These are phyloP conservation scores for Sporisorium graminicola DNA, from an alignment of 1,284 basidiomycete genomes.

Conservation along the genomic window DNA sequence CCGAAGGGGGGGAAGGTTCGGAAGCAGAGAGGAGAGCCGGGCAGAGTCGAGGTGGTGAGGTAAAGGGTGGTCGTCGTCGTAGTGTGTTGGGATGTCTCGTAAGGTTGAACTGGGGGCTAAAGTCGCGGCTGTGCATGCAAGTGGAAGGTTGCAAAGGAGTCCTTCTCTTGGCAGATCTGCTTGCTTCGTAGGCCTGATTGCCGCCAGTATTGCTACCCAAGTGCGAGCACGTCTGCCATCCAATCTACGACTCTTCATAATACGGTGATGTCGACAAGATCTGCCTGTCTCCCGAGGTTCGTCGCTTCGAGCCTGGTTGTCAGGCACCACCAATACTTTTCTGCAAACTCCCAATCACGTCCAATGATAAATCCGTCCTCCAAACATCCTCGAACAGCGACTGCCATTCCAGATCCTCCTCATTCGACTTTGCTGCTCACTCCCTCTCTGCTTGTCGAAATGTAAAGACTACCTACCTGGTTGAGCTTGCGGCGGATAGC, in stretches of 20 bases:
- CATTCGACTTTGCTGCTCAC: not conserved
- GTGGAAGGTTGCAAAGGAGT: too few species aligned
- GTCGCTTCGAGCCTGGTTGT: too few species aligned
- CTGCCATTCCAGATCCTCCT: not conserved
- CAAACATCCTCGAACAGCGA: not conserved
- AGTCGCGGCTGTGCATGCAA: not conserved
- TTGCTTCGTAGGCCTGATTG: too few species aligned
- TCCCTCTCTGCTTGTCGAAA: not conserved
- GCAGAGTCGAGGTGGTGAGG: not conserved
- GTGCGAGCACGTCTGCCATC: too few species aligned
- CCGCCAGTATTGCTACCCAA: too few species aligned
- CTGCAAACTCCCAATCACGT: too few species aligned
- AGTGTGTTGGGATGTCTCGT: not conserved
- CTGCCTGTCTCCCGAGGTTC: too few species aligned
- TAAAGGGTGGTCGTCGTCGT: not conserved
- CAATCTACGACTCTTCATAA: too few species aligned
- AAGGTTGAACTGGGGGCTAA: not conserved
- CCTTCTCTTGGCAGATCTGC: too few species aligned
- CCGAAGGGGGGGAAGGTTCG: too few species aligned
- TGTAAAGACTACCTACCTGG: constrained; percentile 75
- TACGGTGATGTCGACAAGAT: too few species aligned
- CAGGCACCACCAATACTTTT: too few species aligned
- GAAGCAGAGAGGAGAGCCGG: not conserved
- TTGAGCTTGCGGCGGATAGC: constrained; percentile 96
- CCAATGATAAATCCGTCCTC: not conserved